Percentiles rank a stretch among this genome's conserved stretches.
These are phyloP conservation scores for Wilhelminamyces savonicus DNA, from an alignment of 805 yeast genomes.

Conservation along the genomic window DNA sequence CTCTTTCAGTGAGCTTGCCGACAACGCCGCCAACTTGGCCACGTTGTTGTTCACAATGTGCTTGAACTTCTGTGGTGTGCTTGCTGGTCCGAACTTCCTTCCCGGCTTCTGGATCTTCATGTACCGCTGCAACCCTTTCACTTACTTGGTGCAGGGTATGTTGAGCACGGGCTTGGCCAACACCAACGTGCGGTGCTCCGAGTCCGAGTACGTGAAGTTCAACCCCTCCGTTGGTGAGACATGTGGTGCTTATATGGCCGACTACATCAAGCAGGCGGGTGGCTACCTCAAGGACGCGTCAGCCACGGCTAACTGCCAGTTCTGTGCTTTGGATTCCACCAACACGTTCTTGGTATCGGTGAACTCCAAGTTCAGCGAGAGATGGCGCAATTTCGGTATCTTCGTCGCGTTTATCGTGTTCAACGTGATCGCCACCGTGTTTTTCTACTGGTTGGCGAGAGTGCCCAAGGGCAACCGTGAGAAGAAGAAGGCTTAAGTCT, in stretches of 20 bases:
- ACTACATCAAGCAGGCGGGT: conserved; percentile 32
- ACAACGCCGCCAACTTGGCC: conserved; percentile 59
- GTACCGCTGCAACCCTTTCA: conserved; percentile 69
- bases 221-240: conserved; percentile 51
- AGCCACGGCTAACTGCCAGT: conserved; percentile 43
- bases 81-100: conserved; percentile 49
- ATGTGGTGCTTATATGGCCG: conserved; percentile 50
- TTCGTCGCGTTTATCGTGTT: conserved; percentile 51
- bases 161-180: conserved; percentile 38
- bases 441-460: conserved; percentile 29
- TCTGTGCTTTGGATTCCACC: conserved; percentile 40
- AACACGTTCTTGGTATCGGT: conserved; percentile 42
- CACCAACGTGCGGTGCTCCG: conserved; percentile 43
- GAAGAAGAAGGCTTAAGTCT: too few species aligned
- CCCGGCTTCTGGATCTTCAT: conserved; percentile 84
- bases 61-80: conserved; percentile 73
- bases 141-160: conserved; percentile 42
- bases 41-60: conserved; percentile 54
- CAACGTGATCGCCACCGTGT: conserved; percentile 40
- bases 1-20: conserved; percentile 54
- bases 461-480: conserved; percentile 2
- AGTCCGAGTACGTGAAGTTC: conserved; percentile 20
- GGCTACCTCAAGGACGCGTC: conserved; percentile 58
- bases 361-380: conserved; percentile 37
- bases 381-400: conserved; percentile 67